Conservation (phyloP, 176 grass and related monocot species). For the Zoysia pacifica region DNA sequence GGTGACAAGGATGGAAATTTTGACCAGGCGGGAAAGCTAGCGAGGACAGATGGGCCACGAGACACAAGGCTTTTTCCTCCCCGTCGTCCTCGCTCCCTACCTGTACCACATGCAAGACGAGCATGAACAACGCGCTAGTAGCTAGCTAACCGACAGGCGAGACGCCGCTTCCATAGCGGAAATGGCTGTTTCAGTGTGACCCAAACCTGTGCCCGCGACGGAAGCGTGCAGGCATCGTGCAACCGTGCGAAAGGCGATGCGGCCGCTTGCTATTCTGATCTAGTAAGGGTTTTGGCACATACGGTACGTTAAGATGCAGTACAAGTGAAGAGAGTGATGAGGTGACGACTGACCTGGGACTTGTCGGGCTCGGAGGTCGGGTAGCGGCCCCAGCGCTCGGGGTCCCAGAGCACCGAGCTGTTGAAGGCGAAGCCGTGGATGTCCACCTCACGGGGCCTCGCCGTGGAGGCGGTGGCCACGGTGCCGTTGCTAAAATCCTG, state of each 20-base stretch:
- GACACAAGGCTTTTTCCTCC: conserved; percentile 5
- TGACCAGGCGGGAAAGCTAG: conserved; percentile 32
- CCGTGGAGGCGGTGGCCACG: background rate
- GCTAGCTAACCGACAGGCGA: background rate
- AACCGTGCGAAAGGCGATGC: conserved; percentile 30
- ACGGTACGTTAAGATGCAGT: too few species aligned
- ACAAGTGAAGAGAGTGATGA: background rate
- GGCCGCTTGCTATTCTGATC: conserved; percentile 17
- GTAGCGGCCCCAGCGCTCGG: conserved; percentile 87
- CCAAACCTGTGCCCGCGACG: background rate
- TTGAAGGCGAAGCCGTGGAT: conserved; percentile 81
- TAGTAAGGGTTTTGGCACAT: background rate
- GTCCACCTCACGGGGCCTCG: conserved; percentile 40
- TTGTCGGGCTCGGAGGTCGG: conserved; percentile 87
- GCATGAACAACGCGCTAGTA: background rate
- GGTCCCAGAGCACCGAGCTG: conserved; percentile 92
- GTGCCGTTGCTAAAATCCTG: conserved; percentile 43
- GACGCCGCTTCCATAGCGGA: conserved; percentile 43
- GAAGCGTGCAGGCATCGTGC: background rate
- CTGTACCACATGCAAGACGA: conserved; percentile 37
- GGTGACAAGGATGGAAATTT: conserved; percentile 24
- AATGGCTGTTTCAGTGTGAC: conserved; percentile 32
- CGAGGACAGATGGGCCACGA: conserved; percentile 50
- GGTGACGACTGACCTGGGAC: conserved; percentile 61
- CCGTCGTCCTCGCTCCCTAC: background rate